These are phyloP conservation scores for Alloteropsis semialata DNA, from an alignment of 176 grass and related monocot genomes.

Conservation along the genomic window DNA sequence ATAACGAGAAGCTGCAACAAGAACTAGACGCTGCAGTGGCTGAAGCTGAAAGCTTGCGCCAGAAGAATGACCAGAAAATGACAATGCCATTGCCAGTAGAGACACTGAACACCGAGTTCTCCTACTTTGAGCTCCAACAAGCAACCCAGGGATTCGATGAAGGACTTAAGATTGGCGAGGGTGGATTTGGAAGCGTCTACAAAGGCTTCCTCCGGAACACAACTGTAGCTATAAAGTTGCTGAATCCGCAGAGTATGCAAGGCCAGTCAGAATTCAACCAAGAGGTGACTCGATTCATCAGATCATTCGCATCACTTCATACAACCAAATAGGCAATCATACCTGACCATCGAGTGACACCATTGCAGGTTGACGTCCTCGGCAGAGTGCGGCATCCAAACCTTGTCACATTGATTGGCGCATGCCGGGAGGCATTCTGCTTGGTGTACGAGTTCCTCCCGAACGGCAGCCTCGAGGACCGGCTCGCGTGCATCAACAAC, in stretches of 20 bases:
- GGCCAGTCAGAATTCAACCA: constrained; percentile 57
- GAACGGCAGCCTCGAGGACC: constrained; percentile 52
- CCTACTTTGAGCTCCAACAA: constrained; percentile 44
- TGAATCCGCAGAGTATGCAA: constrained; percentile 36
- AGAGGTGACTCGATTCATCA: constrained; percentile 28
- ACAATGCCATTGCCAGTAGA: not conserved
- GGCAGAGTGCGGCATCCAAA: constrained; percentile 51
- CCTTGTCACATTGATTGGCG: constrained; percentile 45
- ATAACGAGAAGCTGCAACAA: constrained; percentile 39
- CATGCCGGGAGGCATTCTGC: constrained; percentile 30
- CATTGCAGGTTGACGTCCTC: constrained; percentile 41
- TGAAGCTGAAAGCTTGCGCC: constrained; percentile 33
- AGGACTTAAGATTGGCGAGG: constrained; percentile 55
- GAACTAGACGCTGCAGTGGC: constrained; percentile 34
- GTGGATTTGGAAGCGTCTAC: constrained; percentile 55
- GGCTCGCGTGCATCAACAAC: constrained; percentile 33
- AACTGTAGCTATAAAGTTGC: constrained; percentile 55
- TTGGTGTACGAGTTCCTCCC: constrained; percentile 52
- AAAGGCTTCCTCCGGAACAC: constrained; percentile 52
- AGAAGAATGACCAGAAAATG: constrained; percentile 10
- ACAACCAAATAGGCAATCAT: not conserved
- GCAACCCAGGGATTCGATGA: constrained; percentile 41
- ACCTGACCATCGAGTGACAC: not conserved
- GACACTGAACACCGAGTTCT: constrained; percentile 46
- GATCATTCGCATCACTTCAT: not conserved